Conservation (phyloP, 768 basidiomycete genomes). For the Phylloporus sp. region DNA sequence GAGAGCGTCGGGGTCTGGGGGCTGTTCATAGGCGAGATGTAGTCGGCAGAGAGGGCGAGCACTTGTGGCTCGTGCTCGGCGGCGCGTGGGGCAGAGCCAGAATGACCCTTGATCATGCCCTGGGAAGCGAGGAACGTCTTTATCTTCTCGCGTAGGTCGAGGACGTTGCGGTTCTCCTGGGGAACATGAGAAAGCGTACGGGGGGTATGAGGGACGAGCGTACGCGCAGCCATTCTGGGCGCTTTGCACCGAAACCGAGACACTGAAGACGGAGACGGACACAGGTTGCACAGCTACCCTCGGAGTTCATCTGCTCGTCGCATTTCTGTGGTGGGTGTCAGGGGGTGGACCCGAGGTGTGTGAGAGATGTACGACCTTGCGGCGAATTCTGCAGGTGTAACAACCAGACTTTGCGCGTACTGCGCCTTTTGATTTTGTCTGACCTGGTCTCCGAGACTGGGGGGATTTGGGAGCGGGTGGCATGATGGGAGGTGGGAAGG, state of each 20-base stretch:
- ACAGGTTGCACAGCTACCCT: constrained; percentile 71
- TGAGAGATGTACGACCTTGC: constrained; percentile 54
- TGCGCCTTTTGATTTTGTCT: constrained; percentile 75
- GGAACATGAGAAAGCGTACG: constrained; percentile 10
- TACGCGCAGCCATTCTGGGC: constrained; percentile 83
- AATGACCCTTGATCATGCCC: constrained; percentile 89
- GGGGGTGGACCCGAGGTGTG: constrained; percentile 1
- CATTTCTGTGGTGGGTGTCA: constrained; percentile 59
- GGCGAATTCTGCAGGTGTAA: constrained; percentile 82
- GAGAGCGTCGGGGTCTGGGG: constrained; percentile 49
- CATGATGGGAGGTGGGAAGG: constrained; percentile 17
- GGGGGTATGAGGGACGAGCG: not conserved
- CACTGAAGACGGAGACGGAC: constrained; percentile 78
- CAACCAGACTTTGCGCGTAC: constrained; percentile 85
- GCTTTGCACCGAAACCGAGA: constrained; percentile 80
- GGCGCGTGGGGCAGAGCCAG: constrained; percentile 60
- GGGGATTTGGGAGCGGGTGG: constrained; percentile 40
- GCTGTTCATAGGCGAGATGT: constrained; percentile 37
- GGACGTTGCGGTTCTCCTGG: constrained; percentile 68
- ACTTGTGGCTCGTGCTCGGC: constrained; percentile 55
- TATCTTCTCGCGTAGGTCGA: constrained; percentile 70
- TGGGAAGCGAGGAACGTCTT: constrained; percentile 75
- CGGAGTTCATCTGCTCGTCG: constrained; percentile 63
- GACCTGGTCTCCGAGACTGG: constrained; percentile 42
- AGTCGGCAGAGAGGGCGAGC: constrained; percentile 45